Evolutionary conservation across 306 rosid genomes (phyloP).

Genomic region (Trichosanthes truncata): DNA sequence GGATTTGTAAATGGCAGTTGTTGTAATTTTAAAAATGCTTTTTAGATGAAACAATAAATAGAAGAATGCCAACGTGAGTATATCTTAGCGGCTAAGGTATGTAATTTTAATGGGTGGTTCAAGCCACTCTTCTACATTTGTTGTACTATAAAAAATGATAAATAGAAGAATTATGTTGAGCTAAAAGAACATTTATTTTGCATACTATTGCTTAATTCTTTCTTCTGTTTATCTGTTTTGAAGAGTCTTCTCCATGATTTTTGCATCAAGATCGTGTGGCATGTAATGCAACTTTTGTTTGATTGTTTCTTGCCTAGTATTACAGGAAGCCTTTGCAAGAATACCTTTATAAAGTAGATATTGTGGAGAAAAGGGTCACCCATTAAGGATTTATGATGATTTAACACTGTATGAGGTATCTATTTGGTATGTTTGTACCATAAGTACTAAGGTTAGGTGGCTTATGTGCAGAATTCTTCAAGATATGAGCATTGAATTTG

Average conservation of each 20-base stretch:
- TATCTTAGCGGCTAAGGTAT: neutral
- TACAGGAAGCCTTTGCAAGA: neutral
- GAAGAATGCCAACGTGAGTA: neutral
- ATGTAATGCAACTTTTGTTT: neutral
- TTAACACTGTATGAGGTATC: neutral
- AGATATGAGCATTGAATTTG: constrained; percentile 62
- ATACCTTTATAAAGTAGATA: neutral
- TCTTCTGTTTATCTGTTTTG: neutral
- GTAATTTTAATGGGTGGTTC: neutral
- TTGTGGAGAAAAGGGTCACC: neutral
- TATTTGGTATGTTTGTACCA: neutral
- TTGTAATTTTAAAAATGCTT: neutral
- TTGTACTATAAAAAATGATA: neutral
- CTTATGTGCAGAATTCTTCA: constrained; percentile 45
- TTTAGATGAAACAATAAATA: neutral
- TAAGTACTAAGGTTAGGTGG: neutral
- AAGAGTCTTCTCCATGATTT: neutral
- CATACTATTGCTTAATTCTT: neutral
- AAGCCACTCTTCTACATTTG: neutral
- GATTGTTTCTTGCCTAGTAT: neutral
- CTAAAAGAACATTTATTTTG: neutral
- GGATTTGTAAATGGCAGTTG: neutral
- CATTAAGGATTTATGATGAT: neutral
- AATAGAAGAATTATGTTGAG: neutral
- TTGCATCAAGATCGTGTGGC: neutral